Evolutionary conservation across 768 basidiomycete species (phyloP).

Genomic region (Phaffia tasmanica): DNA sequence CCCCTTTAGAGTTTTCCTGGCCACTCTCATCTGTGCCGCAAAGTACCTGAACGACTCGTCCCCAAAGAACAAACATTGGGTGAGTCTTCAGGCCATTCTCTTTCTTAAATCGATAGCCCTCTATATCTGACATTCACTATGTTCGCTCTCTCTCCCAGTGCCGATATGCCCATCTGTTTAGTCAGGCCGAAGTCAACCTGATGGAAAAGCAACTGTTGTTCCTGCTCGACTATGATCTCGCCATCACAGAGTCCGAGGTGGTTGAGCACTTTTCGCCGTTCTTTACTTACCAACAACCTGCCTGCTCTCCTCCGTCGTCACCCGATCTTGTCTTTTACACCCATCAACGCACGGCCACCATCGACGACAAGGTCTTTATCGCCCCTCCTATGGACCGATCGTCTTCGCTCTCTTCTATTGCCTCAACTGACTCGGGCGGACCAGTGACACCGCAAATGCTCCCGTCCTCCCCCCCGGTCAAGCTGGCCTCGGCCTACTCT

Average conservation of each 20-base stretch:
- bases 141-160: slow-evolving; percentile 6
- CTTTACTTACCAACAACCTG: not conserved
- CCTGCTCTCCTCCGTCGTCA: not conserved
- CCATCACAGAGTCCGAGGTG: slow-evolving; percentile 54
- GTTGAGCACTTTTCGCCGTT: slow-evolving; percentile 1
- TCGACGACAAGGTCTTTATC: not conserved
- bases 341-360: not conserved
- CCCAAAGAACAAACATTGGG: slow-evolving; percentile 84
- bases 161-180: slow-evolving; percentile 69
- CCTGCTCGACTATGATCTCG: slow-evolving; percentile 64
- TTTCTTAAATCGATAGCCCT: not conserved
- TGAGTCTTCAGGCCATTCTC: slow-evolving; percentile 29
- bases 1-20: slow-evolving; percentile 56
- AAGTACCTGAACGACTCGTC: slow-evolving; percentile 87
- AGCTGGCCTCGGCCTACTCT: not conserved
- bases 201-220: slow-evolving; percentile 74
- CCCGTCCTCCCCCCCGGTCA: not conserved
- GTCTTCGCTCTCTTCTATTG: not conserved
- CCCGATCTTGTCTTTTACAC: not conserved
- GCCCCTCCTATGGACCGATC: not conserved
- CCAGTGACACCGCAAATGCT: not conserved
- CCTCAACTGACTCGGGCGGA: not conserved
- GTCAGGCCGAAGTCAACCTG: slow-evolving; percentile 66
- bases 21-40: slow-evolving; percentile 74
- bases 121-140: not conserved